phyloP scores from a whole-genome alignment of 2,329 filamentous ascomycete genomes.

The Cordyceps cateniannulata region DNA sequence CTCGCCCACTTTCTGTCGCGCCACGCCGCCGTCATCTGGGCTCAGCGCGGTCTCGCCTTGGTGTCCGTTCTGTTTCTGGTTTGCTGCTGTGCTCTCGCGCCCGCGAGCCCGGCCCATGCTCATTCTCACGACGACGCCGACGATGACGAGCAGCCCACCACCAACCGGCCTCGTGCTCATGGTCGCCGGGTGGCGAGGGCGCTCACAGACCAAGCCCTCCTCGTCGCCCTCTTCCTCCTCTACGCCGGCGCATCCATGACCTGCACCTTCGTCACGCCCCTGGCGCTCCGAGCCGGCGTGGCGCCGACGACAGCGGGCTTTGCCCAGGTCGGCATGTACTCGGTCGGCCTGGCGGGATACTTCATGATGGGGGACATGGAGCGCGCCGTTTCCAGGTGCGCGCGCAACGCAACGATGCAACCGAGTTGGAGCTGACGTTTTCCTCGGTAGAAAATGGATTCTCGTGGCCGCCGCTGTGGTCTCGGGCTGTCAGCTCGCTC shows the following conservation, averaged over 20 bases:
- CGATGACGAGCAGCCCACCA: background rate
- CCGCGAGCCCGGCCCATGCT: background rate
- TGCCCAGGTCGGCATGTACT: background rate
- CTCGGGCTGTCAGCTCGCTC: background rate
- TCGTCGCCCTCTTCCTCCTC: background rate
- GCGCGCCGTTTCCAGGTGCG: background rate
- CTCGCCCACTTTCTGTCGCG: background rate
- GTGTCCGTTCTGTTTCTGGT: background rate
- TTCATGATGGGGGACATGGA: background rate
- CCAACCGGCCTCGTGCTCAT: background rate
- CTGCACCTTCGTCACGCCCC: background rate
- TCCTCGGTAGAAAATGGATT: background rate
- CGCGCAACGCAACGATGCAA: background rate
- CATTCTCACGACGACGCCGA: background rate
- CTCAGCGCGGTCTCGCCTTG: background rate
- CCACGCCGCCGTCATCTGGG: background rate
- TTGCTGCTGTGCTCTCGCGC: background rate
- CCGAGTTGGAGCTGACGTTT: background rate
- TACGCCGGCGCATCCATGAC: background rate
- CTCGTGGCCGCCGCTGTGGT: background rate
- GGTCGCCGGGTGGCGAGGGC: background rate
- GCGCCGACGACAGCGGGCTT: background rate
- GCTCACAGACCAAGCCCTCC: background rate
- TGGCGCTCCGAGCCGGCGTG: background rate
- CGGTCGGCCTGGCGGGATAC: background rate